These are phyloP conservation scores for Amanita jacksonii DNA, from an alignment of 768 basidiomycete genomes.

Conservation along the genomic window DNA sequence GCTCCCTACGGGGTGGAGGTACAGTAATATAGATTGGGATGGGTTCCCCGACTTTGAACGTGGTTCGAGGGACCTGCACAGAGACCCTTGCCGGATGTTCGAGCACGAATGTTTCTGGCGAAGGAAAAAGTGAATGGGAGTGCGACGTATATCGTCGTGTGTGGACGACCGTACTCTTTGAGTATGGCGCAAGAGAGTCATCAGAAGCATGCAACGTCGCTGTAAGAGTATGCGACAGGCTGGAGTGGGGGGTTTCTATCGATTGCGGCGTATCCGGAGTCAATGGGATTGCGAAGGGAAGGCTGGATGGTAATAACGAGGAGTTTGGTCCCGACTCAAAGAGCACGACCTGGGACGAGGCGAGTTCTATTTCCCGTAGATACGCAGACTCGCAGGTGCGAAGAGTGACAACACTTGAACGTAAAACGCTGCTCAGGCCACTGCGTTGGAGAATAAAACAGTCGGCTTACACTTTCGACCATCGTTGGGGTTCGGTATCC, in stretches of 20 bases:
- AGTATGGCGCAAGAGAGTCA: conserved; percentile 26
- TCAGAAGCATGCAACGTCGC: conserved; percentile 53
- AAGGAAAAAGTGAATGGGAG: conserved; percentile 39
- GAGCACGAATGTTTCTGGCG: conserved; percentile 49
- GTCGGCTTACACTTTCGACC: conserved; percentile 51
- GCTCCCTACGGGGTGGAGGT: conserved; percentile 60
- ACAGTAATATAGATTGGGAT: conserved; percentile 77
- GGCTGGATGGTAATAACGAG: conserved; percentile 43
- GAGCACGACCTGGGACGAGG: conserved; percentile 44
- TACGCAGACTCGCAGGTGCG: conserved; percentile 59
- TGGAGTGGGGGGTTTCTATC: conserved; percentile 65
- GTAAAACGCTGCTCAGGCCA: conserved; percentile 6
- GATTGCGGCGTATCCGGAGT: conserved; percentile 77
- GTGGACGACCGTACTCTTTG: conserved; percentile 56
- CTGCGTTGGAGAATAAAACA: conserved; percentile 9
- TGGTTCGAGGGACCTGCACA: conserved; percentile 63
- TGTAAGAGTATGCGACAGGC: conserved; percentile 58
- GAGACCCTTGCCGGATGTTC: conserved; percentile 59
- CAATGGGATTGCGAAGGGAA: conserved; percentile 79
- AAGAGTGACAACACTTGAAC: conserved; percentile 50
- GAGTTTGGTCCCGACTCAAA: conserved; percentile 29
- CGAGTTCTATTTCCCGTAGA: conserved; percentile 58
- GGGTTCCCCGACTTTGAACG: conserved; percentile 61
- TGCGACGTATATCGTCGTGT: conserved; percentile 69
- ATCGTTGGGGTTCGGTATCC: conserved; percentile 45